These are phyloP conservation scores for Collybiopsis luxurians DNA, from an alignment of 768 basidiomycete species.

Conservation along the genomic window DNA sequence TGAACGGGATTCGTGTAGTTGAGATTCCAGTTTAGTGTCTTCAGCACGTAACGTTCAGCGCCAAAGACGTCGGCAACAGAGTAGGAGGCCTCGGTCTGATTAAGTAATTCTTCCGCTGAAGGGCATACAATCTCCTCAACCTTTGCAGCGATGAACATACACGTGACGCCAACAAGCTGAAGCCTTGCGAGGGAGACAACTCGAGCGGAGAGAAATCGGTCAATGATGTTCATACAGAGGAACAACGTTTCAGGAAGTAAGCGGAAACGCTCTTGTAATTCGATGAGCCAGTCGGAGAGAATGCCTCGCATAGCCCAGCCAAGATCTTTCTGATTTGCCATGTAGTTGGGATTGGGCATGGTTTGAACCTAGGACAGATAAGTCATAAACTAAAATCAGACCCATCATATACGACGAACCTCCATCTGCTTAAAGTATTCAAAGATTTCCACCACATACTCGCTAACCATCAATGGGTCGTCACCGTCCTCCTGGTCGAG, in stretches of 20 bases:
- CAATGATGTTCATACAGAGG: slow-evolving; percentile 83
- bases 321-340: slow-evolving; percentile 78
- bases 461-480: slow-evolving; percentile 89
- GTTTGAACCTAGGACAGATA: slow-evolving; percentile 51
- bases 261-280: slow-evolving; percentile 84
- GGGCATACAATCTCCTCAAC: slow-evolving; percentile 93
- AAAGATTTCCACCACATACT: slow-evolving; percentile 88
- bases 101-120: slow-evolving; percentile 74
- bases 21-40: slow-evolving; percentile 83
- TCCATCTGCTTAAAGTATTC: slow-evolving; percentile 81
- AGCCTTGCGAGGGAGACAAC: slow-evolving; percentile 80
- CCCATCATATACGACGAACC: slow-evolving; percentile 36
- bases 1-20: slow-evolving; percentile 87
- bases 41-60: slow-evolving; percentile 86
- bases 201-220: slow-evolving; percentile 68
- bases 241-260: slow-evolving; percentile 90
- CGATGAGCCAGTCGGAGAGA: slow-evolving; percentile 91
- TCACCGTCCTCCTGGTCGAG: slow-evolving; percentile 85
- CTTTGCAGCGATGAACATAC: slow-evolving; percentile 86
- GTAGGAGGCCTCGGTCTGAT: slow-evolving; percentile 77
- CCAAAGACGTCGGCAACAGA: slow-evolving; percentile 78
- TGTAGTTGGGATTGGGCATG: slow-evolving; percentile 82
- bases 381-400: slow-evolving; percentile 10
- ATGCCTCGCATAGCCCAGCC: slow-evolving; percentile 89
- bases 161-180: slow-evolving; percentile 88